phyloP scores from a whole-genome alignment of 768 basidiomycete species.

The Nidularia sp. region DNA sequence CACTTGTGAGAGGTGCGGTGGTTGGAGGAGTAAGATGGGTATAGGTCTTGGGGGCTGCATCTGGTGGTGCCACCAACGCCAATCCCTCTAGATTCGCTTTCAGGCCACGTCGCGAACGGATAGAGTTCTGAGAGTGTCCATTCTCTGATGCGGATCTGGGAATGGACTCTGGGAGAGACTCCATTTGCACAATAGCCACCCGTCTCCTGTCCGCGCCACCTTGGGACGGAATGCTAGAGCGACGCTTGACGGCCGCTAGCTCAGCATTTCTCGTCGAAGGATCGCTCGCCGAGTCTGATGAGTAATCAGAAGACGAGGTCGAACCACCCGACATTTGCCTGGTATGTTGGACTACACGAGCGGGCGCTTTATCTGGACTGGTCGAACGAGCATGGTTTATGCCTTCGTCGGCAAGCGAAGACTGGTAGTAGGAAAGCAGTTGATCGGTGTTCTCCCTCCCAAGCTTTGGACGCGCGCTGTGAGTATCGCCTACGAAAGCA shows the following conservation, averaged over 20 bases:
- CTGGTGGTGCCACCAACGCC: constrained; percentile 71
- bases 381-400: constrained; percentile 15
- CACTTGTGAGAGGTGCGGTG: constrained; percentile 35
- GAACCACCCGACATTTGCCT: constrained; percentile 26
- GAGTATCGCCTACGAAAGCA: constrained; percentile 17
- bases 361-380: constrained; percentile 13
- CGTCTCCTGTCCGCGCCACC: constrained; percentile 63
- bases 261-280: constrained; percentile 19
- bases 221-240: constrained; percentile 52
- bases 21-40: constrained; percentile 50
- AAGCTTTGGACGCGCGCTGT: constrained; percentile 10
- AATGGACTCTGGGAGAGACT: constrained; percentile 26
- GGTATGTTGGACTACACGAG: constrained; percentile 16
- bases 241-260: constrained; percentile 25
- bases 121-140: constrained; percentile 20
- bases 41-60: constrained; percentile 52
- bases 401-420: constrained; percentile 39
- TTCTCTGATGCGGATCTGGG: constrained; percentile 19
- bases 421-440: constrained; percentile 39
- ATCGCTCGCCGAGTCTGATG: constrained; percentile 31
- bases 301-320: constrained; percentile 49
- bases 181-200: constrained; percentile 64
- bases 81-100: constrained; percentile 43
- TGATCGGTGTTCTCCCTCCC: constrained; percentile 15
- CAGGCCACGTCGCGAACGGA: constrained; percentile 35